These are phyloP conservation scores for Hortiboletus campestris DNA, from an alignment of 768 basidiomycete species.

Conservation along the genomic window DNA sequence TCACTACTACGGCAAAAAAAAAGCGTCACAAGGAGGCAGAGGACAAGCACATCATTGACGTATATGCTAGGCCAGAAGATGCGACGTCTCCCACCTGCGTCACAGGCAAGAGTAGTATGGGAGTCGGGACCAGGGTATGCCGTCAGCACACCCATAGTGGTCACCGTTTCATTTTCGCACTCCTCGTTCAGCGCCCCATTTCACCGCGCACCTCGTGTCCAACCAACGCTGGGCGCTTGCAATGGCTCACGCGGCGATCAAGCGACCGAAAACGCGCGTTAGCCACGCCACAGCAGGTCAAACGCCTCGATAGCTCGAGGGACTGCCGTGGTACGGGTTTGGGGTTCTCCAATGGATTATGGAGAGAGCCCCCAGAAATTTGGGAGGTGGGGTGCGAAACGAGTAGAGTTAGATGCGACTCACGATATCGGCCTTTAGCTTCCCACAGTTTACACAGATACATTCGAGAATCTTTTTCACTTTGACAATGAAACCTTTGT, in stretches of 20 bases:
- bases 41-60: slow-evolving; percentile 46
- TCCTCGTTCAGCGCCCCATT: slow-evolving; percentile 98
- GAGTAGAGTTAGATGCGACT: slow-evolving; percentile 83
- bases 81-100: slow-evolving; percentile 55
- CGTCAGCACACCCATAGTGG: slow-evolving; percentile 23
- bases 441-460: slow-evolving; percentile 98
- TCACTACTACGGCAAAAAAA: slow-evolving; percentile 29
- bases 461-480: slow-evolving; percentile 99
- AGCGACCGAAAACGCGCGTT: slow-evolving; percentile 91
- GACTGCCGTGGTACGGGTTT: slow-evolving; percentile 81
- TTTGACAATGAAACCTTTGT: slow-evolving; percentile 89
- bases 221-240: slow-evolving; percentile 70
- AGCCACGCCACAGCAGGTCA: slow-evolving; percentile 74
- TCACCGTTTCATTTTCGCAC: slow-evolving; percentile 57
- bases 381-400: slow-evolving; percentile 91
- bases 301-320: slow-evolving; percentile 79
- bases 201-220: slow-evolving; percentile 91
- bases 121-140: slow-evolving; percentile 25
- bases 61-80: slow-evolving; percentile 58
- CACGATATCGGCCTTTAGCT: slow-evolving; percentile 95
- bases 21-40: slow-evolving; percentile 61
- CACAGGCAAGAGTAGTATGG: slow-evolving; percentile 54
- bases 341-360: slow-evolving; percentile 85
- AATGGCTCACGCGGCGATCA: slow-evolving; percentile 81
- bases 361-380: slow-evolving; percentile 99